These are phyloP conservation scores for Cercospora beticola DNA, from an alignment of 2,329 filamentous ascomycete species.

Conservation along the genomic window DNA sequence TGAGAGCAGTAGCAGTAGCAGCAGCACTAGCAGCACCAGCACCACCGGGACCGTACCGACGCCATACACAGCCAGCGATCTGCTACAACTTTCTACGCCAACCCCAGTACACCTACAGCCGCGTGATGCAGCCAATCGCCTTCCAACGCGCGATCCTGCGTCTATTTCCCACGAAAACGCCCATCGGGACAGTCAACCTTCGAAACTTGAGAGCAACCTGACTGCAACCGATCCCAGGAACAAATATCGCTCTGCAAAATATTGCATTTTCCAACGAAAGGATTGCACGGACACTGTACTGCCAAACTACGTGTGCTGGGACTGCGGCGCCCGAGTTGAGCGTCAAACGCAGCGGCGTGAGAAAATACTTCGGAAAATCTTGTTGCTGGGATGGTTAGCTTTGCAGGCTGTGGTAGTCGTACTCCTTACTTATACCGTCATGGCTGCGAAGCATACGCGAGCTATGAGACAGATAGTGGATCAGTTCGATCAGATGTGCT, in stretches of 20 bases:
- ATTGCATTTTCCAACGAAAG: neutral
- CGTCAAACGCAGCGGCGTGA: neutral
- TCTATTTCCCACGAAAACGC: neutral
- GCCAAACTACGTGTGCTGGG: neutral
- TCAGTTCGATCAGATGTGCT: neutral
- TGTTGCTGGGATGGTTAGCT: neutral
- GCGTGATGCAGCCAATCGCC: neutral
- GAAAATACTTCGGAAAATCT: neutral
- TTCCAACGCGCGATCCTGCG: neutral
- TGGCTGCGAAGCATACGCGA: slow-evolving; percentile 7
- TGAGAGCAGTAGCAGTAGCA: neutral
- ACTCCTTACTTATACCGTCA: neutral
- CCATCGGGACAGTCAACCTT: neutral
- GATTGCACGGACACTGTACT: slow-evolving; percentile 1
- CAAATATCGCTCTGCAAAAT: neutral
- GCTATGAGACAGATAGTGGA: slow-evolving; percentile 7
- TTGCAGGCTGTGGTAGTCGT: neutral
- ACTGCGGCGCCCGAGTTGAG: neutral
- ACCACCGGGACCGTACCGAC: neutral
- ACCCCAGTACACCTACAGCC: neutral
- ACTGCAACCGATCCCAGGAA: too few species aligned
- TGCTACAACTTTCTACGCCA: neutral
- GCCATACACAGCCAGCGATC: neutral
- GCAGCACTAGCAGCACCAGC: neutral
- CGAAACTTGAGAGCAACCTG: neutral